phyloP scores from a whole-genome alignment of 2,329 filamentous ascomycete species.

The Aspergillus terreus region DNA sequence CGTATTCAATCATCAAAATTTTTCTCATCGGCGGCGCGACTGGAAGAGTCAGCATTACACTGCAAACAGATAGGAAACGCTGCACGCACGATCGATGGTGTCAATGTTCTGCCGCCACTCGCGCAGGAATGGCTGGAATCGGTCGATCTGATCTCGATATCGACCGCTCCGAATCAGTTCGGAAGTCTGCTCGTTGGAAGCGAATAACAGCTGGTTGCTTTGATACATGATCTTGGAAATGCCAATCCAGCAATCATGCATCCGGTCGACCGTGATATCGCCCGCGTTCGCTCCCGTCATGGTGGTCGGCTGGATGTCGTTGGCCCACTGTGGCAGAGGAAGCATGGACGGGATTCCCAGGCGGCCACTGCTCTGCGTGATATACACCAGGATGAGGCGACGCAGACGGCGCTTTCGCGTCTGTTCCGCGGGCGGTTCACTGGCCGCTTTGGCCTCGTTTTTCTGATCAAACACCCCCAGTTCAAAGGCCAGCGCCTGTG shows the following conservation, averaged over 20 bases:
- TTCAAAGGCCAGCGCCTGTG: conserved; percentile 85
- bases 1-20: conserved; percentile 89
- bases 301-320: conserved; percentile 33
- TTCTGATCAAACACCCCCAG: conserved; percentile 93
- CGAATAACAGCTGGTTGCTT: conserved; percentile 84
- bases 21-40: conserved; percentile 60
- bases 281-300: conserved; percentile 25
- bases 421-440: conserved; percentile 54
- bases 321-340: conserved; percentile 50
- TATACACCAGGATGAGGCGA: conserved; percentile 81
- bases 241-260: conserved; percentile 84
- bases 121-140: conserved; percentile 73
- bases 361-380: conserved; percentile 88
- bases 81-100: conserved; percentile 55
- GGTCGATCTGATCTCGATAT: conserved; percentile 75
- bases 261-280: conserved; percentile 49
- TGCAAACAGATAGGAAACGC: background rate
- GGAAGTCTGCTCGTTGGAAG: conserved; percentile 80
- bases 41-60: conserved; percentile 16
- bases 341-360: conserved; percentile 94
- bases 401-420: conserved; percentile 80
- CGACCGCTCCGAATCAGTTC: conserved; percentile 81
- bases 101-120: conserved; percentile 83
- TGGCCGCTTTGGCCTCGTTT: conserved; percentile 63
- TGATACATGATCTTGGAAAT: conserved; percentile 90